Evolutionary conservation across 768 basidiomycete species (phyloP).

Genomic region (Kwoniella dendrophila): DNA sequence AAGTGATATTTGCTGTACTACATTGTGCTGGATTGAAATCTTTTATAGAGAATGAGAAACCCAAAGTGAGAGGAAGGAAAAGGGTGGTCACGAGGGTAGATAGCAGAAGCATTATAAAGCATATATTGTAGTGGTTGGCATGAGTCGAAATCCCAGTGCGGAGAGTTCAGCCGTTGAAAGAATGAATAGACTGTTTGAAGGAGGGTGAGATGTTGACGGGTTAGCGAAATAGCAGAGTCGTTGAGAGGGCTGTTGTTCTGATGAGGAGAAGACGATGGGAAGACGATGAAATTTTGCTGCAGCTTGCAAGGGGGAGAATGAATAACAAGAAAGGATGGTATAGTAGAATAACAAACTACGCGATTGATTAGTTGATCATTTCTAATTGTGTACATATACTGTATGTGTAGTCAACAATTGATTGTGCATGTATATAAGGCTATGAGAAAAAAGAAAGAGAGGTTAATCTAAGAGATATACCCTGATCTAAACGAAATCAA

Average conservation of each 20-base stretch:
- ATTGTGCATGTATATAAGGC: background rate
- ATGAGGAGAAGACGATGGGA: background rate
- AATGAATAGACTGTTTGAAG: background rate
- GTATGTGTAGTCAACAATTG: too few relatives aligned
- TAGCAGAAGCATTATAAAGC: constrained; percentile 16
- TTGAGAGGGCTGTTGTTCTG: background rate
- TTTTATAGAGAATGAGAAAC: constrained; percentile 27
- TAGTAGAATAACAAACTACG: background rate
- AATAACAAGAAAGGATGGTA: background rate
- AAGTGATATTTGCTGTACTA: constrained; percentile 27
- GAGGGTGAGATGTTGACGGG: background rate
- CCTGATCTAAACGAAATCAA: background rate
- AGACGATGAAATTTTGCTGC: too few relatives aligned
- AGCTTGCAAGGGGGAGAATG: too few relatives aligned
- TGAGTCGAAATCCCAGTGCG: too few relatives aligned
- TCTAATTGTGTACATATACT: background rate
- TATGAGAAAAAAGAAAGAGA: background rate
- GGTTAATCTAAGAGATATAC: background rate
- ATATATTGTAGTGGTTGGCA: background rate
- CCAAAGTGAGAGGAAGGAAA: constrained; percentile 10
- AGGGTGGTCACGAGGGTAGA: constrained; percentile 10
- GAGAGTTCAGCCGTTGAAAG: background rate
- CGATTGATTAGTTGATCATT: background rate
- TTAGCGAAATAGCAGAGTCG: background rate
- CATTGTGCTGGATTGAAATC: constrained; percentile 24